Percentiles rank a stretch among this genome's conserved stretches.
phyloP scores from a whole-genome alignment of 2,329 filamentous ascomycete genomes.

The Fusarium graminum region DNA sequence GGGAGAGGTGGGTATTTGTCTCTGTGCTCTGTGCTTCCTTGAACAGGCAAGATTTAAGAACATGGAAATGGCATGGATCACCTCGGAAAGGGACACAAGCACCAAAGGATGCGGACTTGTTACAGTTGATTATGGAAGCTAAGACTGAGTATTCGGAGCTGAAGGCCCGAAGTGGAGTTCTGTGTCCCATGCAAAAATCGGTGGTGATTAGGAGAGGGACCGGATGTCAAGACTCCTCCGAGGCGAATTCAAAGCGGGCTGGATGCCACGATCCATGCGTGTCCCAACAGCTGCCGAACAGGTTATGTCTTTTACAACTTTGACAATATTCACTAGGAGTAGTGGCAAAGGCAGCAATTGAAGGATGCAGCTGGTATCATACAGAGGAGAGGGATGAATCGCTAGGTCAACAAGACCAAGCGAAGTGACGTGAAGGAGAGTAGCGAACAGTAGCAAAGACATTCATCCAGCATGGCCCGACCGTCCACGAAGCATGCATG shows the following conservation, averaged over 20 bases:
- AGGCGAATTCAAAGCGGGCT: slow-evolving; percentile 1
- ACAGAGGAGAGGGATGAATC: slow-evolving; percentile 9
- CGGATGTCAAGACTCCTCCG: slow-evolving; percentile 1
- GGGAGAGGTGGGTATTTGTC: neutral
- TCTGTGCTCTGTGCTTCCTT: slow-evolving; percentile 16
- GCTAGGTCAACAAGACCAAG: slow-evolving; percentile 17
- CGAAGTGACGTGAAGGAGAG: slow-evolving; percentile 11
- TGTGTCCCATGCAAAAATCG: slow-evolving; percentile 1
- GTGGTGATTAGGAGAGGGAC: slow-evolving; percentile 1
- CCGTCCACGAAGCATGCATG: slow-evolving; percentile 4
- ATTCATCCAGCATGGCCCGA: slow-evolving; percentile 28
- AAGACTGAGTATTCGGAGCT: slow-evolving; percentile 1
- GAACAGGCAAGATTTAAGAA: slow-evolving; percentile 11
- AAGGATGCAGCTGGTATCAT: slow-evolving; percentile 2
- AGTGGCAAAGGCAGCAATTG: slow-evolving; percentile 9
- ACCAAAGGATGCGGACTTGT: slow-evolving; percentile 16
- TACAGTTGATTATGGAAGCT: neutral
- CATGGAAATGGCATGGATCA: slow-evolving; percentile 12
- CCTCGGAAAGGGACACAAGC: slow-evolving; percentile 7
- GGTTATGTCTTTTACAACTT: slow-evolving; percentile 20
- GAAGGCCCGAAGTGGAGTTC: slow-evolving; percentile 7
- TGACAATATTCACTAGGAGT: slow-evolving; percentile 31
- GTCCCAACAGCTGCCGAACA: neutral
- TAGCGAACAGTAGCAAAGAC: slow-evolving; percentile 21
- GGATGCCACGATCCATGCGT: slow-evolving; percentile 16